A percentile compares a stretch with the other conserved stretches of the same genome.
Evolutionary conservation across 1,284 basidiomycete species (phyloP).

Genomic region (Ustilago lituana): DNA sequence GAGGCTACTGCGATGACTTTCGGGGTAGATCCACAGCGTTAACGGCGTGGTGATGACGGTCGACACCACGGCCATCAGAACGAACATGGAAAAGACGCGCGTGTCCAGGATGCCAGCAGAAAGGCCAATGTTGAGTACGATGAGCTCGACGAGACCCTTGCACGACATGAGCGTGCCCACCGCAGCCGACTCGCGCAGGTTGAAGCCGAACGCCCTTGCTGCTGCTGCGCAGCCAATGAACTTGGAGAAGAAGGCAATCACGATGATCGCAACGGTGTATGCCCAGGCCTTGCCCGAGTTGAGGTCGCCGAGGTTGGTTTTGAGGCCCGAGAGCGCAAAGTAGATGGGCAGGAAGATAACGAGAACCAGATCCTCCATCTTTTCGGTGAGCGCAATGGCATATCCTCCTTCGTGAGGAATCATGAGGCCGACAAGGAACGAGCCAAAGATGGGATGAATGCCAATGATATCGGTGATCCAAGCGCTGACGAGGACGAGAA

Average conservation of each 20-base stretch:
- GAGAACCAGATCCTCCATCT: constrained; percentile 68
- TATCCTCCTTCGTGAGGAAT: constrained; percentile 88
- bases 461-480: constrained; percentile 90
- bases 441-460: constrained; percentile 87
- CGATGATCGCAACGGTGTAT: constrained; percentile 81
- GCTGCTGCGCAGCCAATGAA: constrained; percentile 71
- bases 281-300: constrained; percentile 76
- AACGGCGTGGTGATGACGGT: constrained; percentile 90
- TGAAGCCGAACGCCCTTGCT: constrained; percentile 77
- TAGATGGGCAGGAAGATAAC: constrained; percentile 82
- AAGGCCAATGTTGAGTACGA: constrained; percentile 90
- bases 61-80: constrained; percentile 83
- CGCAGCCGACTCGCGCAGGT: constrained; percentile 80
- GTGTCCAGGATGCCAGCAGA: constrained; percentile 79
- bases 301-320: constrained; percentile 78
- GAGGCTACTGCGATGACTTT: constrained; percentile 51
- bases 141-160: constrained; percentile 81
- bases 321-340: constrained; percentile 82
- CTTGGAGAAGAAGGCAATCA: constrained; percentile 83
- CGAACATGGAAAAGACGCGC: constrained; percentile 82
- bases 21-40: constrained; percentile 80
- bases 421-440: constrained; percentile 85
- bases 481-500: constrained; percentile 79
- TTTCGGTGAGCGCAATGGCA: constrained; percentile 73
- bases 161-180: constrained; percentile 92